These are phyloP conservation scores for Cardamine occulta DNA, from an alignment of 345 rosid species.

Conservation along the genomic window DNA sequence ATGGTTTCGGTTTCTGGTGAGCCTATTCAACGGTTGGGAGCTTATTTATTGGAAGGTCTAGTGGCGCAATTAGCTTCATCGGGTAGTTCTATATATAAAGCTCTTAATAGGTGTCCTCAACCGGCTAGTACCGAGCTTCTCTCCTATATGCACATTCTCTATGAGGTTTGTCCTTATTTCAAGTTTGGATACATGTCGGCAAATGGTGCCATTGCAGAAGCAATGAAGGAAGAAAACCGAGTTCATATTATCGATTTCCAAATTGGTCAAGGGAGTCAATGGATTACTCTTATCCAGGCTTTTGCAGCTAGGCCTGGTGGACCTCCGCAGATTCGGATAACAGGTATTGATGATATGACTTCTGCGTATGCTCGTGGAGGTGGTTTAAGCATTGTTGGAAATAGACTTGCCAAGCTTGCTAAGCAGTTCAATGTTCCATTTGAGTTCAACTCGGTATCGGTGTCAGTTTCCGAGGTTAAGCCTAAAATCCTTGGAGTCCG, in stretches of 20 bases:
- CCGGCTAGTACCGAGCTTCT: slow-evolving; percentile 81
- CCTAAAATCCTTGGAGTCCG: slow-evolving; percentile 53
- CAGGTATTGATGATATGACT: slow-evolving; percentile 74
- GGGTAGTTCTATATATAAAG: slow-evolving; percentile 77
- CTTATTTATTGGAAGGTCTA: slow-evolving; percentile 90
- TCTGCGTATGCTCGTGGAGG: slow-evolving; percentile 98
- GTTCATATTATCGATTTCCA: slow-evolving; percentile 94
- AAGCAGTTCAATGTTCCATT: slow-evolving; percentile 74
- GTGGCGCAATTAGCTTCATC: slow-evolving; percentile 85
- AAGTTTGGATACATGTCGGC: slow-evolving; percentile 98
- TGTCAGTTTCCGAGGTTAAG: slow-evolving; percentile 66
- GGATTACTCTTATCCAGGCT: slow-evolving; percentile 96
- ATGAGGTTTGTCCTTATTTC: slow-evolving; percentile 94
- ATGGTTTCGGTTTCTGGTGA: slow-evolving; percentile 96
- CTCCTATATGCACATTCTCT: slow-evolving; percentile 87
- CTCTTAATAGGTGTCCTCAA: slow-evolving; percentile 63
- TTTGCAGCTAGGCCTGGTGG: slow-evolving; percentile 97
- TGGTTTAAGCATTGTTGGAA: slow-evolving; percentile 72
- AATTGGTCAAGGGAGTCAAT: slow-evolving; percentile 89
- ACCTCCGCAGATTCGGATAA: slow-evolving; percentile 84
- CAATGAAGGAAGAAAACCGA: slow-evolving; percentile 86
- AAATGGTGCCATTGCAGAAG: slow-evolving; percentile 96
- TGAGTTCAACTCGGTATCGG: slow-evolving; percentile 71
- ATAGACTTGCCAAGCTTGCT: slow-evolving; percentile 73
- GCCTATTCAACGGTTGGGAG: slow-evolving; percentile 94